Conservation (phyloP, 805 yeast species). For the Candida sithepensis region DNA sequence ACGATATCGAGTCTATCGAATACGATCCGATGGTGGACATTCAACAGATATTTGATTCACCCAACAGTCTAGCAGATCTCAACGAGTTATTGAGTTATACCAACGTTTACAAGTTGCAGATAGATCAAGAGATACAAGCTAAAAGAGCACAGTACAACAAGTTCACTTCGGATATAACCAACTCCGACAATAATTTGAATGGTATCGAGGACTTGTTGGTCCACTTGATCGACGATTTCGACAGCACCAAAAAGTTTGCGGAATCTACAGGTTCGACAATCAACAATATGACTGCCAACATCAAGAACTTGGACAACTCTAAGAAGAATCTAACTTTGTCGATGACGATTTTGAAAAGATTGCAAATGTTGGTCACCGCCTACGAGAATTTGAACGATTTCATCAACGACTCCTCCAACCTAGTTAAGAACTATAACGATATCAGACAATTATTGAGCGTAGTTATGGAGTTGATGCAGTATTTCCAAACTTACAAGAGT, state of each 20-base stretch:
- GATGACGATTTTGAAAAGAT: constrained; percentile 80
- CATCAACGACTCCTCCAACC: constrained; percentile 30
- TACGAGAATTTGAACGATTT: constrained; percentile 55
- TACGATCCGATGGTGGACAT: constrained; percentile 58
- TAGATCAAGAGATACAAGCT: constrained; percentile 42
- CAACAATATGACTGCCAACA: constrained; percentile 67
- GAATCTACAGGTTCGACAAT: constrained; percentile 57
- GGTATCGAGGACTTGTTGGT: constrained; percentile 34
- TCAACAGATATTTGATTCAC: constrained; percentile 44
- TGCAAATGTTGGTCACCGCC: constrained; percentile 82
- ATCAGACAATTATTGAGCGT: constrained; percentile 63
- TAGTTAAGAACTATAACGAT: constrained; percentile 40
- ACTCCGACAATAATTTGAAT: constrained; percentile 22
- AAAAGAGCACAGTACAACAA: constrained; percentile 35
- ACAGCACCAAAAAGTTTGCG: constrained; percentile 46
- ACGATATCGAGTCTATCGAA: constrained; percentile 31
- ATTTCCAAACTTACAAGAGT: constrained; percentile 77
- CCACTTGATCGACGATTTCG: constrained; percentile 41
- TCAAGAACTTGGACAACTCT: constrained; percentile 73
- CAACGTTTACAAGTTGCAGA: constrained; percentile 43
- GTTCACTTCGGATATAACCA: constrained; percentile 16
- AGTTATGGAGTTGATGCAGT: constrained; percentile 65
- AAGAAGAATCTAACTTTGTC: constrained; percentile 80
- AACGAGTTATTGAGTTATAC: constrained; percentile 49
- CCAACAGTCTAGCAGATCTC: constrained; percentile 48